Percentiles rank a stretch among this genome's conserved stretches.
phyloP scores from a whole-genome alignment of 2,329 filamentous ascomycete species.

The Paracamarosporium sp. region DNA sequence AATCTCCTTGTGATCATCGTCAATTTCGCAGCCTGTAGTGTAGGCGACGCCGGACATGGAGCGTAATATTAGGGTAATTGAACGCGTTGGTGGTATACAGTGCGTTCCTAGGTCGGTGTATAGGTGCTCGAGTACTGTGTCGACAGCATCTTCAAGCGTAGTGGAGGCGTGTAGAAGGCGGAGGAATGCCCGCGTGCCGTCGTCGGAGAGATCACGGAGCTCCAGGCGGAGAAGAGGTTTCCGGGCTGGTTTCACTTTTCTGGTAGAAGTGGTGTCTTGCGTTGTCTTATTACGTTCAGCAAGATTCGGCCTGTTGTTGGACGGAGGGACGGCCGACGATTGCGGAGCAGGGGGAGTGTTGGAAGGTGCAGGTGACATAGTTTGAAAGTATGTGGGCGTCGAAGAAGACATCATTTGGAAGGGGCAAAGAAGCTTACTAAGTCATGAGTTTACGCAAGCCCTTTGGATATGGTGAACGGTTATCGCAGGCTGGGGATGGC shows the following conservation, averaged over 20 bases:
- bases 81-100: slow-evolving; percentile 71
- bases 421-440: not conserved
- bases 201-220: slow-evolving; percentile 58
- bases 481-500: not conserved
- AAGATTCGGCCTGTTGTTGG: slow-evolving; percentile 7
- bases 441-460: not conserved
- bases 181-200: slow-evolving; percentile 73
- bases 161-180: slow-evolving; percentile 66
- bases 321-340: slow-evolving; percentile 34
- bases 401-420: slow-evolving; percentile 23
- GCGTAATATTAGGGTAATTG: slow-evolving; percentile 82
- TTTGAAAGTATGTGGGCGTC: slow-evolving; percentile 46
- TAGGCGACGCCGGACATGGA: slow-evolving; percentile 87
- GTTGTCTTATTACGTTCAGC: not conserved
- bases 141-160: slow-evolving; percentile 68
- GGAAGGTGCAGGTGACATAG: slow-evolving; percentile 35
- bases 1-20: slow-evolving; percentile 89
- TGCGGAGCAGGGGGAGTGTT: slow-evolving; percentile 31
- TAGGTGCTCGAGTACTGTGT: slow-evolving; percentile 73
- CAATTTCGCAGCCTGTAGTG: slow-evolving; percentile 80
- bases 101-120: slow-evolving; percentile 57
- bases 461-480: no score
- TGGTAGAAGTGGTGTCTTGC: slow-evolving; percentile 1
- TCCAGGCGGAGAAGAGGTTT: slow-evolving; percentile 56
- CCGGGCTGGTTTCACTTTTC: slow-evolving; percentile 34